Base-by-base conservation (phyloP, 2,329 filamentous ascomycete species). In the Monosporascus sp. region DNA sequence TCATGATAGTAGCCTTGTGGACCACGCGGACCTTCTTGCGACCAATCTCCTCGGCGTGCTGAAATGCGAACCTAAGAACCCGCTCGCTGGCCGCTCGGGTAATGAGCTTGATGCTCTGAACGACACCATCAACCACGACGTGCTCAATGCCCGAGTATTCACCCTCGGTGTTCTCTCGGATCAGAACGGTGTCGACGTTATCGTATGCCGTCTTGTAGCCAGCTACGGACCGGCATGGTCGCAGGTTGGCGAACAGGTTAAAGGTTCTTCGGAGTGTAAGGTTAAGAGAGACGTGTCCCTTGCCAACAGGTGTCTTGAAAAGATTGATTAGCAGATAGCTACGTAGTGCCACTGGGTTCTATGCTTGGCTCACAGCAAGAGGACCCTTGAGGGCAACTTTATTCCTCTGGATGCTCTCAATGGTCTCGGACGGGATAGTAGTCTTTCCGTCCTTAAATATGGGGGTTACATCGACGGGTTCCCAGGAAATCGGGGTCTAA, bases 1-100 rank as follows among this genome's bases (percentile, higher is more conserved):
- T 99, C 94, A 99, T 99, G 80, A 99, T 99, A 71, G 94, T 97
- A 73, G 94, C 94, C 85, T 99, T 99, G 88, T 99, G 94, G 60
- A 97, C 92, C 56, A 91, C 93, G 70, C 92, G 91, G 68, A 97
- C 93, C 88, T 97, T 97, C 72, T 86, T 92, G 81, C 90, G 89
- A 77, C 92, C 91, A 69, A 97, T 88, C 65, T 90, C 85, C 75
- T 94, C 83, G 65, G 94, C 94, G 73, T 99, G 91, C 79, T 99
- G 93, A 86, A 99, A 99, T 67, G 95, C 94, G 74, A 91, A 99
- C 71, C 92, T 88, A 63, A 97, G 85, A 52, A 99, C 94, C 66
- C 94, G 88, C 85, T 99, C 94, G 62, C 86, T 92, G 60, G 94
- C 94, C 72, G 92, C 91, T 62, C 87, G 84, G 69, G 95, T 97